A percentile compares a stretch with the other conserved stretches of the same genome.
Evolutionary conservation across 78 protist genomes (phyloP).

Genomic region (Pelomyxa schiedti): DNA sequence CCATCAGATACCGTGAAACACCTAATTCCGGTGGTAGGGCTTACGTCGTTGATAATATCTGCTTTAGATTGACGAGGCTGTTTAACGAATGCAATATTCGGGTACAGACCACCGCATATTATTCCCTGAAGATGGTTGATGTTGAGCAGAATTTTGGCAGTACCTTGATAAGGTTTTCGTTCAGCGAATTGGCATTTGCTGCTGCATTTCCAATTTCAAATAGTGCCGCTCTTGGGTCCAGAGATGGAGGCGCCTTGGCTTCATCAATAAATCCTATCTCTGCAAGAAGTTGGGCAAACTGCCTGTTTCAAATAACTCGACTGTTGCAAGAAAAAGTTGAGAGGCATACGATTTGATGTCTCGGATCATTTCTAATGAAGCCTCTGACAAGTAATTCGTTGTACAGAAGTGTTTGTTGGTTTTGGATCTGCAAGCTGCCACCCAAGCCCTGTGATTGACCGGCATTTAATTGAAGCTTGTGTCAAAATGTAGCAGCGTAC

Average conservation of each 20-base stretch:
- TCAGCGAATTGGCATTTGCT: conserved; percentile 15
- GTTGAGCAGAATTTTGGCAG: conserved; percentile 19
- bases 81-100: conserved; percentile 32
- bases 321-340: not conserved
- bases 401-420: not conserved
- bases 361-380: conserved; percentile 27
- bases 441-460: conserved; percentile 22
- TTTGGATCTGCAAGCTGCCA: conserved; percentile 2
- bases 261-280: conserved; percentile 19
- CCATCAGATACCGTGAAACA: too few relatives aligned
- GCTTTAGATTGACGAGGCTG: too few relatives aligned
- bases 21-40: too few relatives aligned
- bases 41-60: too few relatives aligned
- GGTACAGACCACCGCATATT: conserved; percentile 14
- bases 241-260: not conserved
- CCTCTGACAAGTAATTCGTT: conserved; percentile 17
- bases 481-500: too few relatives aligned
- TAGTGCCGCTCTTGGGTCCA: not conserved
- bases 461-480: conserved; percentile 38
- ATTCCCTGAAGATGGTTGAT: not conserved
- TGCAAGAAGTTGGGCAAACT: conserved; percentile 33
- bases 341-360: conserved; percentile 45
- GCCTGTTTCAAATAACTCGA: conserved; percentile 1
- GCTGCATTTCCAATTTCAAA: not conserved
- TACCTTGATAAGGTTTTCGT: conserved; percentile 5